A percentile compares a stretch with the other conserved stretches of the same genome.
Evolutionary conservation across 768 basidiomycete genomes (phyloP).

Genomic region (Podaxis carcinomalis): DNA sequence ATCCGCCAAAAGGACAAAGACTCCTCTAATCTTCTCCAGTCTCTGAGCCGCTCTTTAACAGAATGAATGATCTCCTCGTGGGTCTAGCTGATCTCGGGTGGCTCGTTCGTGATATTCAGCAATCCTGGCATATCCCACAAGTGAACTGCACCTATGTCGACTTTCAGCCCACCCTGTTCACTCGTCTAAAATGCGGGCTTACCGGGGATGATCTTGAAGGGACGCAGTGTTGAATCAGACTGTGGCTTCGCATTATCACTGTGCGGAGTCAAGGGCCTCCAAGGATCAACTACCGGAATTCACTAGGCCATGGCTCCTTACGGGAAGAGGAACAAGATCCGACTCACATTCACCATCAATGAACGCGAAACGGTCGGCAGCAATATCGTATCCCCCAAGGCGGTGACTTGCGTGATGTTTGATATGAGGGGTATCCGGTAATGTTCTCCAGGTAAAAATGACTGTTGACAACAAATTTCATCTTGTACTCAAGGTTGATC

Average conservation of each 20-base stretch:
- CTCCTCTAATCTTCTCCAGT: constrained; percentile 26
- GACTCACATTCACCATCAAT: constrained; percentile 76
- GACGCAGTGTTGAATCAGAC: constrained; percentile 64
- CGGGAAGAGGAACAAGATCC: not conserved
- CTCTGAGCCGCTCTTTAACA: constrained; percentile 66
- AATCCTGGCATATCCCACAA: constrained; percentile 77
- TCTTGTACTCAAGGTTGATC: constrained; percentile 42
- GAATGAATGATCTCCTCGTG: constrained; percentile 79
- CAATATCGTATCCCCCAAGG: constrained; percentile 75
- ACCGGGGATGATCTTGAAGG: constrained; percentile 88
- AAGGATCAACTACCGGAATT: constrained; percentile 69
- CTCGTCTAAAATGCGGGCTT: constrained; percentile 20
- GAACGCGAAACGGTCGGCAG: constrained; percentile 76
- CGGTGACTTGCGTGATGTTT: constrained; percentile 78
- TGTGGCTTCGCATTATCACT: constrained; percentile 65
- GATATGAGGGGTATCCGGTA: constrained; percentile 69
- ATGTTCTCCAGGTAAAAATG: constrained; percentile 72
- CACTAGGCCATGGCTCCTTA: not conserved
- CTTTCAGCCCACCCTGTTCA: not conserved
- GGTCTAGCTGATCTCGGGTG: constrained; percentile 71
- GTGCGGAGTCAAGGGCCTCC: constrained; percentile 83
- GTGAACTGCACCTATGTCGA: constrained; percentile 58
- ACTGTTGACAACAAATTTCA: constrained; percentile 32
- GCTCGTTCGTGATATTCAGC: constrained; percentile 56
- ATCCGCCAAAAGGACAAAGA: too few species aligned